Evolutionary conservation across 352 stramenopile genomes (phyloP), one percentile per base, ranked within the genome.

Genomic region (Plasmopara viticola): DNA sequence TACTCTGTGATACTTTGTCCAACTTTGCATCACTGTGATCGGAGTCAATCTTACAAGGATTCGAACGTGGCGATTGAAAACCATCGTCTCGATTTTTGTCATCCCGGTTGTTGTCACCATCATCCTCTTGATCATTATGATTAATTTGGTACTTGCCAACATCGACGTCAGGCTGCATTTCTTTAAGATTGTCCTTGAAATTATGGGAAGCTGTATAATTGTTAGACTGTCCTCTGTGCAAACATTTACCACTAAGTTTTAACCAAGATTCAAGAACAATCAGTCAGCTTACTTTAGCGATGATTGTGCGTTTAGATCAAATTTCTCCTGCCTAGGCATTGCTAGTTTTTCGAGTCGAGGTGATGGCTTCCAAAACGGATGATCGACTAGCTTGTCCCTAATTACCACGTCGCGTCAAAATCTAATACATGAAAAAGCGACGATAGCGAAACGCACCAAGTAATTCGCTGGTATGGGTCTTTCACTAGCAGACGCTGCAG

Each of bases 391-490:
- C 29, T 86, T 69, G 10, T 83, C 53, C 83, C 81, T 91, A 47
- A 15, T 25, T 28, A 42, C 49, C 10, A 61, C 43, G 47, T 48
- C 6, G 51, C n/a, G 55, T 63, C 46, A 67, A 42, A 39, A 8
- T 18, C 14, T n/a, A n/a, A 15, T n/a, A 17, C 14, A 41, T 18
- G 37, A 38, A 14, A 14, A 38, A 14, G 9, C 33, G 13, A 14
- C 33, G 33, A 38, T 38, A 25, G 20, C 3, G 20, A 17, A 8
- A 66, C 56, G 47, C 63, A 91, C 84, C 84, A 94, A 5, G 65
- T 79, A 9, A 94, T 91, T 29, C 84, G 66, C 25, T 76, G 56
- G 45, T 84, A 75, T 9, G 84, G 84, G 48, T 90, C 67, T 66
- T 90, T 90, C 12, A 75, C 59, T 9, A 94, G 59, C 20, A 94